These are phyloP conservation scores for Coniochaeta sp. DNA, from an alignment of 2,329 filamentous ascomycete species.

Conservation along the genomic window DNA sequence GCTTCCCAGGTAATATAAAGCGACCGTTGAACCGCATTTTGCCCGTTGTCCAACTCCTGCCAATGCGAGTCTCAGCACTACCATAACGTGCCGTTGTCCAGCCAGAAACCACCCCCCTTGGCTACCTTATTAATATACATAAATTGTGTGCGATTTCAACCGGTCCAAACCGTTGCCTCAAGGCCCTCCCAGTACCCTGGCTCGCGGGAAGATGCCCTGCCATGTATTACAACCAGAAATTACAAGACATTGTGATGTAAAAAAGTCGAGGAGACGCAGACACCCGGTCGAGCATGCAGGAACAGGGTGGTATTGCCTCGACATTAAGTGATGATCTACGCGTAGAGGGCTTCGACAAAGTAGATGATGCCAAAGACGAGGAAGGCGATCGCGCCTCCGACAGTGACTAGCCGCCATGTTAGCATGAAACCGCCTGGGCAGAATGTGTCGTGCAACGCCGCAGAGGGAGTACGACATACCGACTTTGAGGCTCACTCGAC, in stretches of 20 bases:
- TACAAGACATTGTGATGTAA: not conserved
- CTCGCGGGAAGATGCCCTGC: not conserved
- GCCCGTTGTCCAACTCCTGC: not conserved
- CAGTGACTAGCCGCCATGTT: constrained; percentile 56
- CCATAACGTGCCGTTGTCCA: not conserved
- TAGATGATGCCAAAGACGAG: constrained; percentile 90
- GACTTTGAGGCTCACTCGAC: constrained; percentile 88
- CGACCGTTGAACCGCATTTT: not conserved
- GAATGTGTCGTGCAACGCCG: not conserved
- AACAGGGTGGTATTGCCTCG: not conserved
- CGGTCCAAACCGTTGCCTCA: not conserved
- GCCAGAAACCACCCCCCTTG: not conserved
- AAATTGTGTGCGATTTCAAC: not conserved
- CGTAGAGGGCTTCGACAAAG: constrained; percentile 68
- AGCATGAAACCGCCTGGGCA: not conserved
- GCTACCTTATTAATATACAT: not conserved
- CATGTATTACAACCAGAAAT: not conserved
- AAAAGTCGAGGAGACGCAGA: not conserved
- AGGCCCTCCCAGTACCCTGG: not conserved
- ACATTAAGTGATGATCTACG: constrained; percentile 18
- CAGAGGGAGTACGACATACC: constrained; percentile 56
- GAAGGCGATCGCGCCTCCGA: constrained; percentile 87
- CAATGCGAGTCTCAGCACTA: not conserved
- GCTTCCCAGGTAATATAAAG: not conserved
- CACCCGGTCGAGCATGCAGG: not conserved